Percentiles rank a stretch among this genome's conserved stretches.
Conservation (phyloP, 176 grass and related monocot species). For the Ananas comosus region DNA sequence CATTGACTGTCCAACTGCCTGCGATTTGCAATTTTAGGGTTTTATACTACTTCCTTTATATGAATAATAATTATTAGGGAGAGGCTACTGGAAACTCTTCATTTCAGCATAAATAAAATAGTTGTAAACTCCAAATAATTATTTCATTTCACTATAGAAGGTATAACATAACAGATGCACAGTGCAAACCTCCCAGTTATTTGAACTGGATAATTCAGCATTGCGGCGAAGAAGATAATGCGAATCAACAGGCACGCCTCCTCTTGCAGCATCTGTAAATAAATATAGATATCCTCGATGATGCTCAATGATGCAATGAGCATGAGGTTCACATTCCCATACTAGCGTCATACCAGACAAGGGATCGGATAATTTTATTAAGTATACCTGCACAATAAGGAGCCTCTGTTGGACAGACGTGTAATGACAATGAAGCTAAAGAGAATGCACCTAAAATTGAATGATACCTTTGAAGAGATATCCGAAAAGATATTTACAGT, state of each 20-base stretch:
- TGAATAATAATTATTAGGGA: too few species aligned
- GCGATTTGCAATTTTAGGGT: too few species aligned
- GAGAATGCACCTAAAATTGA: constrained; percentile 9
- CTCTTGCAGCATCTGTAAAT: constrained; percentile 83
- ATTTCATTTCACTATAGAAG: background rate
- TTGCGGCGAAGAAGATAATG: constrained; percentile 66
- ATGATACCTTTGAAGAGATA: constrained; percentile 65
- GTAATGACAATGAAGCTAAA: constrained; percentile 3
- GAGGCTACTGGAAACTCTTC: too few species aligned
- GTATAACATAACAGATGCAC: constrained; percentile 7
- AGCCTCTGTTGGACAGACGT: constrained; percentile 17
- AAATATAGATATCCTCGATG: constrained; percentile 68
- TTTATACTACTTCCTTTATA: too few species aligned
- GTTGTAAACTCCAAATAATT: background rate
- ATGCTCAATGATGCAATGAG: constrained; percentile 82
- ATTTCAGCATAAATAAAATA: too few species aligned
- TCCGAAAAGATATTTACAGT: constrained; percentile 91
- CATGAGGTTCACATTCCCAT: constrained; percentile 85
- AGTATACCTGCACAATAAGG: constrained; percentile 62
- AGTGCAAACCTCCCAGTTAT: constrained; percentile 63
- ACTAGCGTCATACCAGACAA: constrained; percentile 63
- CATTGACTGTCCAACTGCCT: too few species aligned
- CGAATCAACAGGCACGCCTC: constrained; percentile 43
- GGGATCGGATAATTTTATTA: constrained; percentile 78
- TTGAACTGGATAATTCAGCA: constrained; percentile 51